Evolutionary conservation across 2,329 filamentous ascomycete genomes (phyloP).

Genomic region (Chaetomium olivaceum): DNA sequence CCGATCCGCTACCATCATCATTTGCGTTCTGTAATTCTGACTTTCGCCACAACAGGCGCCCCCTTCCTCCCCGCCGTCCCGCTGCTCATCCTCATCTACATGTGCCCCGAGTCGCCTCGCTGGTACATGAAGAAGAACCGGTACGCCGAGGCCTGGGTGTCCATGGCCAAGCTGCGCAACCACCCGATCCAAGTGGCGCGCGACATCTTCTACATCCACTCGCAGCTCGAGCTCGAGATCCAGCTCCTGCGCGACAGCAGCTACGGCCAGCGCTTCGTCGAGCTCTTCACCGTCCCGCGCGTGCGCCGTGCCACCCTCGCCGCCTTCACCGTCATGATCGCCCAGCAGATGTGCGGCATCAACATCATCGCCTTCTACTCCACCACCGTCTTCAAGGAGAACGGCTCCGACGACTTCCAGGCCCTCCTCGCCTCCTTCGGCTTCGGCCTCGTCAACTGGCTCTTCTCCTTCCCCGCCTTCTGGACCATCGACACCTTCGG

Average conservation of each 20-base stretch:
- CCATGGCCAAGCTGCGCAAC: conserved; percentile 54
- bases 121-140: conserved; percentile 68
- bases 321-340: conserved; percentile 78
- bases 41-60: conserved; percentile 44
- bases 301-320: conserved; percentile 72
- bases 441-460: conserved; percentile 65
- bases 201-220: conserved; percentile 65
- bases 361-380: conserved; percentile 72
- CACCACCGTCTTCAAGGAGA: conserved; percentile 60
- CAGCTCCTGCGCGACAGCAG: conserved; percentile 52
- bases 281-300: conserved; percentile 69
- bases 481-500: conserved; percentile 69
- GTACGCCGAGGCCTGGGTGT: conserved; percentile 60
- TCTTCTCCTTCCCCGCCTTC: conserved; percentile 65
- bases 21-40: background rate
- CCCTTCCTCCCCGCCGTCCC: conserved; percentile 62
- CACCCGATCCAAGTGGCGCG: conserved; percentile 59
- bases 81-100: conserved; percentile 60
- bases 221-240: conserved; percentile 62
- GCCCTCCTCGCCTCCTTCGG: conserved; percentile 65
- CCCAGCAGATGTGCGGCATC: conserved; percentile 66
- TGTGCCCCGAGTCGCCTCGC: conserved; percentile 66
- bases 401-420: conserved; percentile 55
- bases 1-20: background rate
- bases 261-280: conserved; percentile 62